A percentile compares a stretch with the other conserved stretches of the same genome.
Evolutionary conservation across 2,329 filamentous ascomycete genomes (phyloP).

Genomic region (Chrysosporium keratinophilum): DNA sequence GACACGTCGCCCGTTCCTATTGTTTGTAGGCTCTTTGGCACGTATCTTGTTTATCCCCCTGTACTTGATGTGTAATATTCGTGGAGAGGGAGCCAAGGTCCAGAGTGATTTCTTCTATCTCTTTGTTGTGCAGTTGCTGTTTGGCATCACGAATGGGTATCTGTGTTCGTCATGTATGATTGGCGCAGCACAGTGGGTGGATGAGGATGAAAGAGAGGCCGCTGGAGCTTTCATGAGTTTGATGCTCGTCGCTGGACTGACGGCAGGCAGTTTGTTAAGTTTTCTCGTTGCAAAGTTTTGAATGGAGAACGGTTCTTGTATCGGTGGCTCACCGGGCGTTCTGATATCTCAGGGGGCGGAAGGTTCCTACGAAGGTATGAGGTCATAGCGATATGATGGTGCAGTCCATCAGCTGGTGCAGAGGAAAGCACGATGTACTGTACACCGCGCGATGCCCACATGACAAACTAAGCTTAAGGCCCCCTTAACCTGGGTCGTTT

Average conservation of each 20-base stretch:
- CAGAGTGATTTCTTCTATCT: slow-evolving; percentile 82
- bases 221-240: slow-evolving; percentile 90
- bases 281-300: slow-evolving; percentile 50
- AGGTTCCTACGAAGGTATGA: background rate
- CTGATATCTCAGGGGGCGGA: background rate
- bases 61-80: slow-evolving; percentile 82
- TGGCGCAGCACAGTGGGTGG: slow-evolving; percentile 70
- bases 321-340: background rate
- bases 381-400: background rate
- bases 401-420: background rate
- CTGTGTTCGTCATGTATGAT: slow-evolving; percentile 86
- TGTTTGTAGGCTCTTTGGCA: slow-evolving; percentile 58
- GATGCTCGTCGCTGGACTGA: slow-evolving; percentile 73
- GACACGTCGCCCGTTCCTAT: slow-evolving; percentile 50
- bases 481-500: too few relatives aligned
- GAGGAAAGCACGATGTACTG: background rate
- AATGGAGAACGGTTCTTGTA: background rate
- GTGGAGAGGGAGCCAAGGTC: slow-evolving; percentile 62
- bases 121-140: slow-evolving; percentile 67
- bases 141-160: slow-evolving; percentile 80
- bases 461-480: too few relatives aligned
- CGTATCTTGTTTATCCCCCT: slow-evolving; percentile 67
- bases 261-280: slow-evolving; percentile 77
- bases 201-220: slow-evolving; percentile 71
- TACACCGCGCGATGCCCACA: too few relatives aligned